A percentile compares a stretch with the other conserved stretches of the same genome.
Conservation (phyloP, 2,329 filamentous ascomycete genomes). For the Xylariaceae sp. region DNA sequence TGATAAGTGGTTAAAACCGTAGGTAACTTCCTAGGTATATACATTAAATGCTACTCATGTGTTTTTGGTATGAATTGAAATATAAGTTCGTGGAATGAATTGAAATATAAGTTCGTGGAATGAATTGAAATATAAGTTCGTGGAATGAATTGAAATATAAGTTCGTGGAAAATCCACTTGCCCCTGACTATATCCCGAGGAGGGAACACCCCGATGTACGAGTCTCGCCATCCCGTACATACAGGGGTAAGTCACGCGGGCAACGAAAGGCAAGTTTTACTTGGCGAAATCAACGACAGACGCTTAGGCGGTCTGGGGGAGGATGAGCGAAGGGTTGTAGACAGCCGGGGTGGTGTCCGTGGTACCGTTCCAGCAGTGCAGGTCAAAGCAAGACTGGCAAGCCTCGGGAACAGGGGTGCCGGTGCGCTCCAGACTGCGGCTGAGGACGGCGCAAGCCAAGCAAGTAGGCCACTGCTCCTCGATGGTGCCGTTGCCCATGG, state of each 20-base stretch:
- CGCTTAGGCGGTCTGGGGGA: constrained; percentile 1
- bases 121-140: no score
- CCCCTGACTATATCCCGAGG: no score
- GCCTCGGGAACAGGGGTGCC: constrained; percentile 61
- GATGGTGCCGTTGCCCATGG: constrained; percentile 72
- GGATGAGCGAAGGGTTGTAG: constrained; percentile 38
- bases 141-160: not conserved
- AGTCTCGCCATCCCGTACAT: no score
- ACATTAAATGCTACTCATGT: not conserved
- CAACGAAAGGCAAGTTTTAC: no score
- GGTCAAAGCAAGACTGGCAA: constrained; percentile 70
- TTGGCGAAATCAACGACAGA: not conserved
- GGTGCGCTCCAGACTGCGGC: constrained; percentile 68
- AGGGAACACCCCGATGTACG: no score
- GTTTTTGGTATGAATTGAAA: not conserved
- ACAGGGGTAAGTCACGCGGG: no score
- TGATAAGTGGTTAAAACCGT: not conserved
- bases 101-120: not conserved
- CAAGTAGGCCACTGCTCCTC: constrained; percentile 75
- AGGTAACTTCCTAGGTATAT: not conserved
- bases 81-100: no score
- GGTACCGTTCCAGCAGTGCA: constrained; percentile 91
- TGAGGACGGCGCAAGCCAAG: constrained; percentile 81
- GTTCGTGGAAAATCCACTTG: not conserved
- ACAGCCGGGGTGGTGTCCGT: constrained; percentile 28